Percentiles rank a stretch among this genome's conserved stretches.
phyloP scores from a whole-genome alignment of 2,329 filamentous ascomycete genomes.

The Penicillium sp. region DNA sequence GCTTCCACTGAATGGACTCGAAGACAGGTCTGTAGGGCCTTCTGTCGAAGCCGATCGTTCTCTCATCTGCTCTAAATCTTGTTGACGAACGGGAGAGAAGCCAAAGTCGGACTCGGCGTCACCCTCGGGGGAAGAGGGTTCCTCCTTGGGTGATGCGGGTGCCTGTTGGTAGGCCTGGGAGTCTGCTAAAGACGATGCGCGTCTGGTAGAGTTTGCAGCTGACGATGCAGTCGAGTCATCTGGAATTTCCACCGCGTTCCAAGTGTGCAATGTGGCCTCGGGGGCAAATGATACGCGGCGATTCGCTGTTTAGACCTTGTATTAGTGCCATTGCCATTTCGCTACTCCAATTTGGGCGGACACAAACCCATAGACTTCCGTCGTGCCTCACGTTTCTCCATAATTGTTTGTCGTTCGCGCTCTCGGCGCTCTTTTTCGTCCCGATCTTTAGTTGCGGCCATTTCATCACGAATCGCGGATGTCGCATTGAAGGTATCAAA shows the following conservation, averaged over 20 bases:
- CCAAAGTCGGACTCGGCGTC: conserved; percentile 53
- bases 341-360: not conserved
- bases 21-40: conserved; percentile 64
- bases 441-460: conserved; percentile 63
- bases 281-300: conserved; percentile 94
- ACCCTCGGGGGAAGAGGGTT: conserved; percentile 56
- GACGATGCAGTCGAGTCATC: conserved; percentile 79
- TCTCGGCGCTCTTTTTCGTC: conserved; percentile 61
- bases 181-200: conserved; percentile 58
- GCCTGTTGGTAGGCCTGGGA: conserved; percentile 26
- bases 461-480: conserved; percentile 42
- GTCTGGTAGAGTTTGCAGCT: conserved; percentile 67
- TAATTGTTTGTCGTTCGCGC: conserved; percentile 55
- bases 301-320: conserved; percentile 53
- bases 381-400: conserved; percentile 75
- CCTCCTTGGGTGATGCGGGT: conserved; percentile 49
- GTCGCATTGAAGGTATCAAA: conserved; percentile 44
- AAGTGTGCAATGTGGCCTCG: conserved; percentile 94
- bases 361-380: conserved; percentile 73
- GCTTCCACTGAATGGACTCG: conserved; percentile 68
- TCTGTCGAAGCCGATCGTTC: conserved; percentile 20
- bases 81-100: conserved; percentile 61
- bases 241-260: conserved; percentile 85
- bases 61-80: conserved; percentile 58
- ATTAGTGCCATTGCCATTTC: conserved; percentile 12